Evolutionary conservation across 768 basidiomycete species (phyloP).

Genomic region (Panaeolus cyanescens): DNA sequence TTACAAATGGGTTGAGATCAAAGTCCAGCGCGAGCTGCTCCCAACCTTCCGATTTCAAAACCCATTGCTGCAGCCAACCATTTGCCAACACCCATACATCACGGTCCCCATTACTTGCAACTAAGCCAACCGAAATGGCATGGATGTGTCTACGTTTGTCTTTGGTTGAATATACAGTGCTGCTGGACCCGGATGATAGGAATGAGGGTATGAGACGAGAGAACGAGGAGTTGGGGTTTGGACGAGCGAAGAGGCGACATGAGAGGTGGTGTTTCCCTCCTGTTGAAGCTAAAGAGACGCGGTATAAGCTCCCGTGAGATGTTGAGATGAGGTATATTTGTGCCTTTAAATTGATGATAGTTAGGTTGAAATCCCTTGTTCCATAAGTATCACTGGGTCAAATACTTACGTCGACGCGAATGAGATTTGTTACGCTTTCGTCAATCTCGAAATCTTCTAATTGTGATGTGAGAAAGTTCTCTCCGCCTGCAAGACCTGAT

Average conservation of each 20-base stretch:
- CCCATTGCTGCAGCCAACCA: constrained; percentile 72
- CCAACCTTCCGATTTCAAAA: constrained; percentile 65
- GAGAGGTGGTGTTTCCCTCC: constrained; percentile 69
- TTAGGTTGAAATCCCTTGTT: not conserved
- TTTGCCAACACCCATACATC: constrained; percentile 73
- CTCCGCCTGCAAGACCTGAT: constrained; percentile 80
- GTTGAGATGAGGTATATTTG: constrained; percentile 73
- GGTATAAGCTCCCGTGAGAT: constrained; percentile 65
- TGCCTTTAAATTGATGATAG: constrained; percentile 34
- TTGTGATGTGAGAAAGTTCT: constrained; percentile 55
- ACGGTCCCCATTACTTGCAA: constrained; percentile 43
- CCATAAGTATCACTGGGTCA: not conserved
- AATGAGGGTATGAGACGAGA: constrained; percentile 44
- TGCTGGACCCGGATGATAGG: constrained; percentile 39
- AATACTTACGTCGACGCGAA: constrained; percentile 60
- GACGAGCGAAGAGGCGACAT: constrained; percentile 60
- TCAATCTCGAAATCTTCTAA: constrained; percentile 50
- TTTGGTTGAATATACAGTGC: constrained; percentile 30
- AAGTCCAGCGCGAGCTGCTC: constrained; percentile 62
- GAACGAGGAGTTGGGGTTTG: constrained; percentile 44
- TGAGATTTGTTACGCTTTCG: constrained; percentile 68
- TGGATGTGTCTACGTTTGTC: constrained; percentile 64
- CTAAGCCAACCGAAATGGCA: constrained; percentile 55
- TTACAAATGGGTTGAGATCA: constrained; percentile 53
- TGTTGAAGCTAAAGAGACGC: constrained; percentile 62